Evolutionary conservation across 306 rosid genomes (phyloP).

Genomic region (Cucurbita argyrosperma): DNA sequence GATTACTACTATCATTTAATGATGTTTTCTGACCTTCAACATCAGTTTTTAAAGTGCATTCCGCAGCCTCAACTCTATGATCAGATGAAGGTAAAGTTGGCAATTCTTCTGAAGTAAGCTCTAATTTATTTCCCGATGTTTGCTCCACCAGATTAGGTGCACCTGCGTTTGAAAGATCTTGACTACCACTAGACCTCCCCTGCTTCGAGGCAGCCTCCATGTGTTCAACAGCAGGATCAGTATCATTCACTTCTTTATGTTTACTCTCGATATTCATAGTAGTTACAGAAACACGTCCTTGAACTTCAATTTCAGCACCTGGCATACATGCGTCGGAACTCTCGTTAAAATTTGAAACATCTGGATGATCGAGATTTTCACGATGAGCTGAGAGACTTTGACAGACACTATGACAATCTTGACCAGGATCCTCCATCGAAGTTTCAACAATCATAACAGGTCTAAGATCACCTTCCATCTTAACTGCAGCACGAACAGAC

Average conservation of each 20-base stretch:
- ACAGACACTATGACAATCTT: background rate
- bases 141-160: background rate
- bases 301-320: background rate
- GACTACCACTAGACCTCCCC: background rate
- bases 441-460: background rate
- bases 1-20: background rate
- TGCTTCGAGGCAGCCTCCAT: background rate
- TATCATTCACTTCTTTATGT: background rate
- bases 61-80: conserved; percentile 10
- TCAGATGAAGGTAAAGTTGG: background rate
- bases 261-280: background rate
- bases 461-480: background rate
- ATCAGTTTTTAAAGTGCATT: conserved; percentile 8
- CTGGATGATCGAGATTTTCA: conserved; percentile 6
- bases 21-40: conserved; percentile 6
- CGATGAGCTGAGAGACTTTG: background rate
- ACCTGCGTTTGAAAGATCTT: background rate
- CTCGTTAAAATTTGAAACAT: background rate
- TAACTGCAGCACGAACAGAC: background rate
- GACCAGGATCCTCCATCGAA: background rate
- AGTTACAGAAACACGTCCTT: background rate
- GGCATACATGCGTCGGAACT: background rate
- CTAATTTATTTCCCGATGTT: background rate
- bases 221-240: background rate
- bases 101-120: conserved; percentile 1